These are phyloP conservation scores for Fraxinus latifolia DNA, from an alignment of 305 asterid genomes.

Conservation along the genomic window DNA sequence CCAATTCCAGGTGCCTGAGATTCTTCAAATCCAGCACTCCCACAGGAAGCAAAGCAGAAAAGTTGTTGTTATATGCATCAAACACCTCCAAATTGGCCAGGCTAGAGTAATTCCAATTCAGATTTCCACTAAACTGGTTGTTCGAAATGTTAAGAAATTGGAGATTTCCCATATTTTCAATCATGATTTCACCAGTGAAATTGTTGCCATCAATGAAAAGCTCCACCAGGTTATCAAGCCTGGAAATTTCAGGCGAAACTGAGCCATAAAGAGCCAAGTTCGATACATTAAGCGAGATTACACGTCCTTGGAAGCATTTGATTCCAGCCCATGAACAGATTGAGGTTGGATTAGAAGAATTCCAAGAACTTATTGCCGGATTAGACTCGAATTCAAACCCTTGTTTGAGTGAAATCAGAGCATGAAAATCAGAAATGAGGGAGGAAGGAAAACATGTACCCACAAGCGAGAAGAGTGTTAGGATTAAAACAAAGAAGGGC, in stretches of 20 bases:
- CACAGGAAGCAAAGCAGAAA: conserved; percentile 62
- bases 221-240: conserved; percentile 56
- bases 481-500: neutral
- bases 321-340: conserved; percentile 79
- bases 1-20: conserved; percentile 73
- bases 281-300: conserved; percentile 61
- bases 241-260: conserved; percentile 60
- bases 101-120: conserved; percentile 77
- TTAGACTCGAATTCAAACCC: conserved; percentile 44
- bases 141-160: conserved; percentile 72
- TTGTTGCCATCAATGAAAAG: conserved; percentile 86
- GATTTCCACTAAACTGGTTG: conserved; percentile 57
- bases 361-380: conserved; percentile 46
- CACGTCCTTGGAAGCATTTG: conserved; percentile 58
- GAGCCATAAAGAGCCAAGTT: conserved; percentile 69
- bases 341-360: conserved; percentile 50
- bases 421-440: neutral
- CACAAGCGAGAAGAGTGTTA: neutral
- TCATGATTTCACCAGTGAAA: conserved; percentile 67
- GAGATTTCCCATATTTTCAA: conserved; percentile 49
- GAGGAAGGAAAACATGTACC: neutral
- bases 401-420: conserved; percentile 48
- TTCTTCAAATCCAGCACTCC: conserved; percentile 52
- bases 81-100: conserved; percentile 51
- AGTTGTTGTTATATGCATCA: conserved; percentile 87